Conservation (phyloP, 352 stramenopile species). For the Phytophthora hybrid region DNA sequence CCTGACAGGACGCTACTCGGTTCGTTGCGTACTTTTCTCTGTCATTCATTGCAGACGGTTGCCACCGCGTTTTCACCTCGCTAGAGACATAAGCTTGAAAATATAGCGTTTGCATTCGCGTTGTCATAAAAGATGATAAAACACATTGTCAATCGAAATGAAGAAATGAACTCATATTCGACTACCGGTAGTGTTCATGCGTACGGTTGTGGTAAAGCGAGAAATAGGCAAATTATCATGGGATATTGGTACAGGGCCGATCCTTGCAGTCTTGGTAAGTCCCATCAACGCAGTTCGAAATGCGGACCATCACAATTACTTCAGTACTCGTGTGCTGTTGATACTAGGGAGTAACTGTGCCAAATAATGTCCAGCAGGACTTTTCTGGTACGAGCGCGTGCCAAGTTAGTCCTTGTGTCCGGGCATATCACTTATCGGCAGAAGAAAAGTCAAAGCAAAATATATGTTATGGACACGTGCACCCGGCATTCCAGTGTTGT, state of each 20-base stretch:
- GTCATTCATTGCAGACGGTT: not conserved
- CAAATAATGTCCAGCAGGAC: not conserved
- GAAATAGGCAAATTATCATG: not conserved
- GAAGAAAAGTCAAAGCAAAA: not conserved
- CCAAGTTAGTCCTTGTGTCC: constrained; percentile 1
- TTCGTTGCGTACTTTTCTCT: not conserved
- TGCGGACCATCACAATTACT: too few species aligned
- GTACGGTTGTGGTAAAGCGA: not conserved
- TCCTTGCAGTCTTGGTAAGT: too few species aligned
- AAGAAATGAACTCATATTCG: not conserved
- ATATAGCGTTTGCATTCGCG: not conserved
- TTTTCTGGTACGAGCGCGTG: constrained; percentile 13
- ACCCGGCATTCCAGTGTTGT: not conserved
- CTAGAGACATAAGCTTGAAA: not conserved
- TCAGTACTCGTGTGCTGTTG: too few species aligned
- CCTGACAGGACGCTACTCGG: not conserved
- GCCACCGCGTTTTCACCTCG: not conserved
- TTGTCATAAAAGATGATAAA: not conserved
- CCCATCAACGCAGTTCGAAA: too few species aligned
- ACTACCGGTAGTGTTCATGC: not conserved
- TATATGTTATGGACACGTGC: not conserved
- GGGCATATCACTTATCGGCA: constrained; percentile 9
- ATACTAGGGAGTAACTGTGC: not conserved
- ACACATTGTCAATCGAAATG: too few species aligned
- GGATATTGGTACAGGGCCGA: not conserved